Evolutionary conservation across 371 early-diverging fungal genomes (phyloP), one percentile per base, ranked within the genome.

Genomic region (Mortierella sp.): DNA sequence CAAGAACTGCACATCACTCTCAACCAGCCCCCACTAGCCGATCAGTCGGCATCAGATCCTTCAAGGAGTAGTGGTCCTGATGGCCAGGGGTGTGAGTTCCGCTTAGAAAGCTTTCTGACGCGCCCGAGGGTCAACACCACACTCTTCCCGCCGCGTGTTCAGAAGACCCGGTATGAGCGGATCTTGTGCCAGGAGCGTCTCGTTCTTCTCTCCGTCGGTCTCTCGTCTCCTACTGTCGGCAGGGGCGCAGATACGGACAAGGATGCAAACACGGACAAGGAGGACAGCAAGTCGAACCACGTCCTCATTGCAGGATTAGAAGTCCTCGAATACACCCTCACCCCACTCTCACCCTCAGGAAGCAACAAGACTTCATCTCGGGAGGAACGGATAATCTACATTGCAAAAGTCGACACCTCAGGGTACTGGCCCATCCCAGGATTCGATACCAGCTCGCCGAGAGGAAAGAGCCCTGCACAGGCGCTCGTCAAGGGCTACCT

Each of bases 381-480:
- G 3, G 26, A 40, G 13, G 80, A 86, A 67, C 55, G 77, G 51
- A 77, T 80, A 16, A 76, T 91, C 4, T 93, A 94, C 75, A 89
- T 94, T 46, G 90, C 90, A 69, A 94, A 94, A 76, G 89, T 94
- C 40, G 95, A 94, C 74, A 92, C 94, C 0, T 89, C 93, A 0
- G 92, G 91, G 6, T 86, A 77, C 57, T 79, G 83, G 80, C 82
- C 86, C 16, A 73, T 82, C 14, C 76, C 82, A 5, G 74, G 76
- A 11, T 44, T 79, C 48, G 84, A 87, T 11, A 71, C 70, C 2
- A 37, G 28, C n/a, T 37, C 31, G 0, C 21, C 88, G 4, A 80
- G 82, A 19, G 82, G 87, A 2, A 80, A 86, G 24, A 83, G 87
- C 37, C 86, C 87, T 14, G 76, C 87, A 0, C 88, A 86, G 31